These are phyloP conservation scores for Pittosporum tobira DNA, from an alignment of 129 eudicot genomes.

Conservation along the genomic window DNA sequence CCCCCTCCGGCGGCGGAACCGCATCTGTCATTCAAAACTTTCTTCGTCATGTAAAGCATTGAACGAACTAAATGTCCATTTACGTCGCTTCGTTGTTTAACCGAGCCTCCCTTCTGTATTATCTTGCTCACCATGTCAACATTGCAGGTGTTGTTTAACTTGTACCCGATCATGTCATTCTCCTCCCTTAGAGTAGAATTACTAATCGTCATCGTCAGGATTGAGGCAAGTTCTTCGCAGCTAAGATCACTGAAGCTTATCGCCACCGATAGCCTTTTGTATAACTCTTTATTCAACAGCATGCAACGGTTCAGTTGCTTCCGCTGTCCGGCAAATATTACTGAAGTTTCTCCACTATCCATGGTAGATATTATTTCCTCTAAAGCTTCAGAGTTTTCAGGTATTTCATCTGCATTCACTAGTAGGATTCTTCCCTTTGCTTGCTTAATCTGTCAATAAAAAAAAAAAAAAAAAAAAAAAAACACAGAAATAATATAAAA, in stretches of 20 bases:
- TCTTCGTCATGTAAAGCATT: conserved; percentile 17
- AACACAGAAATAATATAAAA: background rate
- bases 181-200: background rate
- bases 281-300: conserved; percentile 7
- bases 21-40: background rate
- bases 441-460: conserved; percentile 7
- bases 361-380: conserved; percentile 9
- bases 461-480: background rate
- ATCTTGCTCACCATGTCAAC: background rate
- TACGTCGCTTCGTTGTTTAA: conserved; percentile 1
- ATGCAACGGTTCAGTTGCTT: conserved; percentile 11
- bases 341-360: conserved; percentile 12
- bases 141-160: conserved; percentile 10
- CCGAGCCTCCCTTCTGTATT: background rate
- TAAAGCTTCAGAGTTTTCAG: no score
- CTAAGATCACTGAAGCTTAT: conserved; percentile 16
- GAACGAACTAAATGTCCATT: conserved; percentile 14
- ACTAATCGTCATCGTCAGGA: conserved; percentile 1
- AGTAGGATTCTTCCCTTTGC: conserved; percentile 18
- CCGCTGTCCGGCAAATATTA: conserved; percentile 14
- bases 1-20: background rate
- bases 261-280: conserved; percentile 9
- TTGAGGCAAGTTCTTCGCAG: conserved; percentile 13
- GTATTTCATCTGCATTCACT: conserved; percentile 10
- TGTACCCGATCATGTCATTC: background rate